Evolutionary conservation across 2,329 filamentous ascomycete species (phyloP).

Genomic region (Neofusicoccum ribis): DNA sequence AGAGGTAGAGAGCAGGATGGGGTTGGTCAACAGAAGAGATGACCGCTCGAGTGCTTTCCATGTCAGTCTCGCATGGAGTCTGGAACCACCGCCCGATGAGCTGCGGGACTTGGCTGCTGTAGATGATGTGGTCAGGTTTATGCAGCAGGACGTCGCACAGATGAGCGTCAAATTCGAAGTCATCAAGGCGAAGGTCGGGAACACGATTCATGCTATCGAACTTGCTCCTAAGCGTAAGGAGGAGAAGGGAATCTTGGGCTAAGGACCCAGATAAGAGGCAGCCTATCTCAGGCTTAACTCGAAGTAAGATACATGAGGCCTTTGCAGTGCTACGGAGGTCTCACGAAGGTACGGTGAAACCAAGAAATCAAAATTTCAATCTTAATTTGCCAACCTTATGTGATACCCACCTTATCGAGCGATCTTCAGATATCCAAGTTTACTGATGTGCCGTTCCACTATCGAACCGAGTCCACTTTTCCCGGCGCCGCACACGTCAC

Average conservation of each 20-base stretch:
- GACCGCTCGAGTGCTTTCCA: constrained; percentile 69
- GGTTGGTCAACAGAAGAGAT: constrained; percentile 16
- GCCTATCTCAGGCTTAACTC: background rate
- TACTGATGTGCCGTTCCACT: background rate
- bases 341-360: no score
- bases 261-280: background rate
- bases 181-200: constrained; percentile 53
- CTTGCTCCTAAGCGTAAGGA: constrained; percentile 27
- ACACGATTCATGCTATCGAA: constrained; percentile 36
- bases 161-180: constrained; percentile 37
- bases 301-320: no score
- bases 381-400: no score
- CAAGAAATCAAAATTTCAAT: no score
- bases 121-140: background rate
- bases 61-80: constrained; percentile 82
- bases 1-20: constrained; percentile 25
- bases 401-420: no score
- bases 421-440: no score
- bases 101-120: constrained; percentile 16
- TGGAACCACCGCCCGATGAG: constrained; percentile 22
- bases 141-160: constrained; percentile 25
- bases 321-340: no score
- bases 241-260: constrained; percentile 25
- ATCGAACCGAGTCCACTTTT: background rate
- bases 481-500: constrained; percentile 1